Conservation (phyloP, 352 stramenopile species). For the Elongisporangium anandrum region DNA sequence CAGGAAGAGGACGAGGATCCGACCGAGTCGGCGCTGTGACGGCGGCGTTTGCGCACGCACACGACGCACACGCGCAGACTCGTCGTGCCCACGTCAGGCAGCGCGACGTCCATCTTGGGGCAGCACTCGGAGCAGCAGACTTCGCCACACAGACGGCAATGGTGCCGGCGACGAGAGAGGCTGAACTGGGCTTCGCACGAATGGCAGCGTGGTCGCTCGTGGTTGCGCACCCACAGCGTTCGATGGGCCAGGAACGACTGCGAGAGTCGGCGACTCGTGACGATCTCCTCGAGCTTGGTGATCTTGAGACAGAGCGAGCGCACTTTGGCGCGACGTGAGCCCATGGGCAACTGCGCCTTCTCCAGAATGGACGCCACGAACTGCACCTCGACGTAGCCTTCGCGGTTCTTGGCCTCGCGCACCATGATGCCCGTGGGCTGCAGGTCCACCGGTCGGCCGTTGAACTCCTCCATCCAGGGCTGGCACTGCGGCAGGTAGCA, state of each 20-base stretch:
- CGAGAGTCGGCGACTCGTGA: conserved; percentile 66
- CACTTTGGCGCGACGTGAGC: conserved; percentile 50
- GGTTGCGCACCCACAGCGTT: conserved; percentile 66
- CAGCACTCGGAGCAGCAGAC: conserved; percentile 74
- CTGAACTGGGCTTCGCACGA: conserved; percentile 64
- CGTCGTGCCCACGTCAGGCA: conserved; percentile 52
- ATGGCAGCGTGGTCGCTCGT: conserved; percentile 49
- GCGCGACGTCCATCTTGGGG: conserved; percentile 75
- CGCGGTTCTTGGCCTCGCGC: conserved; percentile 33
- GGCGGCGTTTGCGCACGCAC: conserved; percentile 52
- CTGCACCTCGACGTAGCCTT: conserved; percentile 67
- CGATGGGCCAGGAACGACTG: conserved; percentile 62
- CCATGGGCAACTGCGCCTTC: conserved; percentile 55
- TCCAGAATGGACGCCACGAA: conserved; percentile 74
- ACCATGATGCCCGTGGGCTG: conserved; percentile 78
- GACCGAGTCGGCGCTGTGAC: conserved; percentile 38
- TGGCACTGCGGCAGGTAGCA: conserved; percentile 57
- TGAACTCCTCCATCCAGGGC: conserved; percentile 61
- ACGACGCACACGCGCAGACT: conserved; percentile 65
- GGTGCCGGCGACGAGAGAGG: conserved; percentile 66
- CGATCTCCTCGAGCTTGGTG: conserved; percentile 57
- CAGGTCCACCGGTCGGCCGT: conserved; percentile 36
- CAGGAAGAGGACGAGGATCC: conserved; percentile 12
- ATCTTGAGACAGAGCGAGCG: conserved; percentile 49
- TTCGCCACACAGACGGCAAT: conserved; percentile 75